Evolutionary conservation across 1,284 basidiomycete species (phyloP).

Genomic region (Cerioporus squamosus): DNA sequence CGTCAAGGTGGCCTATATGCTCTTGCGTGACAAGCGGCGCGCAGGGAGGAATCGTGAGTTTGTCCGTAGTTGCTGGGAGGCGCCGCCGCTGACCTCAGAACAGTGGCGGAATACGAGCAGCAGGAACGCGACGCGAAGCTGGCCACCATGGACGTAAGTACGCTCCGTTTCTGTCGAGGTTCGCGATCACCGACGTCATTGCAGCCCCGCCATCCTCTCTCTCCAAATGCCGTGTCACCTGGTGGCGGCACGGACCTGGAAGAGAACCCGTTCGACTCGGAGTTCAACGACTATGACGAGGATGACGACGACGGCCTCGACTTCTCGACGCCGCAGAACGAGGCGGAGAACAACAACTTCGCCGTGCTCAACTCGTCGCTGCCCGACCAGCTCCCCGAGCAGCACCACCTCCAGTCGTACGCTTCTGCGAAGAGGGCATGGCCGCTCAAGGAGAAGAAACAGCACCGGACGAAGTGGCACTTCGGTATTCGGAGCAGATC

Average conservation of each 20-base stretch:
- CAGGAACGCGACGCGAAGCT: slow-evolving; percentile 81
- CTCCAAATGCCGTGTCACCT: slow-evolving; percentile 59
- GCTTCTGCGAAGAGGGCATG: slow-evolving; percentile 61
- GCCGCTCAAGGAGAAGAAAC: slow-evolving; percentile 62
- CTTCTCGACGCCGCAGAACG: slow-evolving; percentile 53
- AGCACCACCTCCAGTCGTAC: slow-evolving; percentile 64
- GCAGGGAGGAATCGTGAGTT: slow-evolving; percentile 82
- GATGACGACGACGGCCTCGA: slow-evolving; percentile 68
- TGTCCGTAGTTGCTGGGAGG: neutral
- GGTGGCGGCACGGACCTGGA: slow-evolving; percentile 57
- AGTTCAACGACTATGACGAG: slow-evolving; percentile 64
- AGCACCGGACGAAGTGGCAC: slow-evolving; percentile 89
- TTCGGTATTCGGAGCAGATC: slow-evolving; percentile 96
- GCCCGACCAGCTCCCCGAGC: slow-evolving; percentile 59
- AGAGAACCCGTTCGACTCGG: slow-evolving; percentile 77
- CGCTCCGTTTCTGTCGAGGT: neutral
- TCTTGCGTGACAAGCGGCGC: slow-evolving; percentile 88
- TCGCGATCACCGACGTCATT: slow-evolving; percentile 1
- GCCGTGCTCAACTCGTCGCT: slow-evolving; percentile 86
- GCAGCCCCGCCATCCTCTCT: slow-evolving; percentile 65
- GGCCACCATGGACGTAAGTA: slow-evolving; percentile 76
- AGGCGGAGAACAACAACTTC: slow-evolving; percentile 67
- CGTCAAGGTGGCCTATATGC: slow-evolving; percentile 96
- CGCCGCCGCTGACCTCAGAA: slow-evolving; percentile 21
- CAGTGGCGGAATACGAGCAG: slow-evolving; percentile 78